These are phyloP conservation scores for Talaromyces sp. DNA, from an alignment of 2,329 filamentous ascomycete genomes.

Conservation along the genomic window DNA sequence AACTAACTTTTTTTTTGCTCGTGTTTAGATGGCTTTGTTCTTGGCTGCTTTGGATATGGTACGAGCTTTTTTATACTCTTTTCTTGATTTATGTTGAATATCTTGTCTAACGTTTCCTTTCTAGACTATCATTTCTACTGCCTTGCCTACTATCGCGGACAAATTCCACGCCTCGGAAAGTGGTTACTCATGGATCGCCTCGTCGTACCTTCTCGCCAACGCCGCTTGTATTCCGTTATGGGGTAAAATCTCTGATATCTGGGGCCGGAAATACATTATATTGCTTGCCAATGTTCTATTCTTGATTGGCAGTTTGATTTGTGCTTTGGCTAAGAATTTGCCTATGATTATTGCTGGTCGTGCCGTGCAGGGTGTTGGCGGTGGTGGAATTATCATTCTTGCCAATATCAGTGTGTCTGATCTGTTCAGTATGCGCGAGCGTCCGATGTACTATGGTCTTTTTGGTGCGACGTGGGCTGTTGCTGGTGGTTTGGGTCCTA, in stretches of 20 bases:
- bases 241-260: constrained; percentile 69
- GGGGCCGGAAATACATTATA: constrained; percentile 65
- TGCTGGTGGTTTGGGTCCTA: constrained; percentile 61
- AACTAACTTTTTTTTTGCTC: constrained; percentile 14
- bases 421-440: constrained; percentile 62
- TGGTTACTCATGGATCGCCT: constrained; percentile 54
- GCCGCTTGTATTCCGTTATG: constrained; percentile 58
- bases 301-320: constrained; percentile 64
- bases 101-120: constrained; percentile 4
- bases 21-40: constrained; percentile 56
- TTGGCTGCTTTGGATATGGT: constrained; percentile 63
- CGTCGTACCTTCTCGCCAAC: constrained; percentile 50
- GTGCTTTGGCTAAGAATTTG: constrained; percentile 60
- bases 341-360: constrained; percentile 65
- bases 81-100: not conserved
- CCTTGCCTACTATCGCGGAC: constrained; percentile 47
- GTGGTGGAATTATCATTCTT: constrained; percentile 65
- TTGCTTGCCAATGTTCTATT: constrained; percentile 64
- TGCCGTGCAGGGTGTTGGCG: constrained; percentile 65
- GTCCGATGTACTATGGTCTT: constrained; percentile 64
- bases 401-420: constrained; percentile 67
- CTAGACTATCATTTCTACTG: constrained; percentile 50
- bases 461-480: constrained; percentile 66
- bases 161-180: constrained; percentile 47
- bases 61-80: constrained; percentile 11